Base-by-base conservation (phyloP, 1,139 yeast species). In the Blastobotrys persicus region DNA sequence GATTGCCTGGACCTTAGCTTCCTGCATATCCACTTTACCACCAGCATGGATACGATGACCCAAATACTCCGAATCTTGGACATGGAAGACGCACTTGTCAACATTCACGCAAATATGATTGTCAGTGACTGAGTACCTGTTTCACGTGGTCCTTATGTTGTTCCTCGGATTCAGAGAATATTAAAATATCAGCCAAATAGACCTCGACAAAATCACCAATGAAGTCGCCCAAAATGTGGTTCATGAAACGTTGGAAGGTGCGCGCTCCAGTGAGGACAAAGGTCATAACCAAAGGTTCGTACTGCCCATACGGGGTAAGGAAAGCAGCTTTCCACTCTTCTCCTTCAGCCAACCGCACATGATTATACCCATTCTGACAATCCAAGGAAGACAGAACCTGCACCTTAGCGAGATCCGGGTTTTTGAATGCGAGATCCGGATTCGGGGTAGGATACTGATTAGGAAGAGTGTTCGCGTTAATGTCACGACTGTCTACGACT, bases 101-200 rank as follows among this genome's bases (percentile, higher is more conserved):
- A 23, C 28, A 23, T 23, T 23, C 5, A 23, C 9, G 9, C 5
- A 5, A 23, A 23, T 9, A 9, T 23, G 28, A 23, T 23, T 23
- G 9, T 23, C 28, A 5, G 28, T 23, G 9, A 23, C 9, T 23
- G 9, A 23, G 9, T 23, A 23, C 28, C 9, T 5, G 5, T 9
- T 23, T 23, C 28, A 59, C 42, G 43, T 64, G 63, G 5, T 48
- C 14, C 14, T 44, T 32, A 42, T 64, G 67, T 16, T 54, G 57
- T n/a, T 51, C 50, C 14, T 34, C 28, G 1, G 43, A 17, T 9
- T 48, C 16, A 14, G 61, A 56, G 42, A 51, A 62, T 7, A 63
- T 56, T 17, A 65, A 33, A 12, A 67, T 56, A 47, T 64, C 67
- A 46, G 62, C 69, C n/a, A 64, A 46, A 48, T 64, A 64, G 2